Base-by-base conservation (phyloP, 371 early-diverging fungal genomes). In the Syncephalastrum contaminatum region DNA sequence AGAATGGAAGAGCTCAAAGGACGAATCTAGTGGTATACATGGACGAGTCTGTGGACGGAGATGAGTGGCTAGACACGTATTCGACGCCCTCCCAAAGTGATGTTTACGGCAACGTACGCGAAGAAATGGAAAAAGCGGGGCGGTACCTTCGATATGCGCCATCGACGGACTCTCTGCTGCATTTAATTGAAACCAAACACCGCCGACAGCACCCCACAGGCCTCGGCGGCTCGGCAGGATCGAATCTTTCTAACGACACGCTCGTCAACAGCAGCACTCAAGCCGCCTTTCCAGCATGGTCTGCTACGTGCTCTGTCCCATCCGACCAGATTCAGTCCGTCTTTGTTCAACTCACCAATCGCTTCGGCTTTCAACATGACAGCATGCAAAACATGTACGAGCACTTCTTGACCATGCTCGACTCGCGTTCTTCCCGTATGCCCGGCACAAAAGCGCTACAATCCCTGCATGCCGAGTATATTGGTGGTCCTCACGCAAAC, bases 341-440 rank as follows among this genome's bases (percentile, higher is more conserved):
- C 15, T 62, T 62, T 49, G 58, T 48, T 15, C 52, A 56, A 4
- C 43, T 62, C 27, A 47, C 51, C 16, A 53, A 53, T n/a, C 18
- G 21, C n/a, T 62, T 91, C 62, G 93, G 94, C 0, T 94, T 94
- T 64, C 94, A 94, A 67, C 71, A 75, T 21, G 91, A 90, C 64
- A 88, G 81, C 54, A 84, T 86, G 80, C 76, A 83, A 44, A 93
- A 92, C 71, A 84, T 87, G 75, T 78, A 73, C 43, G 93, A 94
- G 22, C 80, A 88, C 40, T 67, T 91, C 27, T 85, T 87, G 85
- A 81, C 82, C 8, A 85, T 91, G 88, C 77, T 93, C 16, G 92
- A 93, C 59, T 92, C 93, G 16, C 78, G 93, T 43, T 82, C 91
- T 2, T 89, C 90, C 19, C 83, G 92, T 13, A 90, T 91, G 91